Percentiles rank a stretch among this genome's conserved stretches.
Conservation (phyloP, 495 filamentous ascomycete species). For the Tuber aestivum region DNA sequence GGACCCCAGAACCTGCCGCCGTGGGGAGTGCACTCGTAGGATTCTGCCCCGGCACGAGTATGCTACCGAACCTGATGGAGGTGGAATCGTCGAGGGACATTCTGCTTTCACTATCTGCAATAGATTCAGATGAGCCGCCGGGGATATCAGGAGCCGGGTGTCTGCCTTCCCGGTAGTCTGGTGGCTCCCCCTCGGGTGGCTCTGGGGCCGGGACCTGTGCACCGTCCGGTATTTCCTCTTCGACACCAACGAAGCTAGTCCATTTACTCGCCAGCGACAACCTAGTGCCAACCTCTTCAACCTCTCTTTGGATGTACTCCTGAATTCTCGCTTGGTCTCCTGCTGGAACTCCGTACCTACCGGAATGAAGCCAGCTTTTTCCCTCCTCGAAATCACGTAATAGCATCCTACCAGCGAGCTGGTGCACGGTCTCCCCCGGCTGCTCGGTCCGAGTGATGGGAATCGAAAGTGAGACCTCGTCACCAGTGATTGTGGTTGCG, state of each 20-base stretch:
- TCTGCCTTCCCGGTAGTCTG: not conserved
- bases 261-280: constrained; percentile 62
- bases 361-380: constrained; percentile 56
- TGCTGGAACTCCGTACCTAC: not conserved
- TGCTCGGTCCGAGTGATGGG: constrained; percentile 50
- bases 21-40: not conserved
- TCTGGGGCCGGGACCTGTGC: not conserved
- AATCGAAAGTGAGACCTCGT: constrained; percentile 54
- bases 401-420: constrained; percentile 62
- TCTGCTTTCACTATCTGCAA: not conserved
- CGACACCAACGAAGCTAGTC: constrained; percentile 64
- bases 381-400: constrained; percentile 62
- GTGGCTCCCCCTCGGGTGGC: not conserved
- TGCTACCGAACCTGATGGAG: too few relatives aligned
- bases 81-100: not conserved
- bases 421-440: constrained; percentile 58
- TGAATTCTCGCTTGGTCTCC: constrained; percentile 50
- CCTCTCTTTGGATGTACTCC: constrained; percentile 58
- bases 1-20: not conserved
- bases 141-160: not conserved
- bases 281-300: constrained; percentile 55
- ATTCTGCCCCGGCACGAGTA: too few relatives aligned
- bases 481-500: constrained; percentile 52
- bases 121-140: not conserved
- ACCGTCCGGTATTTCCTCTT: constrained; percentile 43